Evolutionary conservation across 2,329 filamentous ascomycete genomes (phyloP), one percentile per base, ranked within the genome.

Genomic region (Sporothrix pallida): DNA sequence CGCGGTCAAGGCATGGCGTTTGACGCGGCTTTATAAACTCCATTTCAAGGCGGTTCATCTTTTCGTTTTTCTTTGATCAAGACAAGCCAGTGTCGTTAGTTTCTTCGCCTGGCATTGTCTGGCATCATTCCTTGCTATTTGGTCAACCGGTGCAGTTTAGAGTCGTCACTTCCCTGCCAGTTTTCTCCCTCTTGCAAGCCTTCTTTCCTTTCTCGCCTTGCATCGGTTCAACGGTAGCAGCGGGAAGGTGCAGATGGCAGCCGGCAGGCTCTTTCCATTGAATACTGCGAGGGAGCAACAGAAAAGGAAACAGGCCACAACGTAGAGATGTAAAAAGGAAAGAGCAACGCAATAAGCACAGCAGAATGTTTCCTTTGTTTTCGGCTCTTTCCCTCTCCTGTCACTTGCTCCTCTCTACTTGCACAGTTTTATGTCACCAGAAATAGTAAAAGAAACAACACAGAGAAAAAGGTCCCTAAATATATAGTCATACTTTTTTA

Each of bases 141-240:
- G 13, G 52, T 56, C 52, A 26, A 56, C 20, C 52, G 52, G 52
- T 26, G 52, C 52, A 12, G 52, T 23, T 54, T 20, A 9, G n/a
- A 17, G 26, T 60, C 56, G 56, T 6, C 56, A 20, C 60, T 63
- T 63, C 60, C 60, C n/a, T 54, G 52, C 1, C 52, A 31, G 17
- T 46, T 9, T 48, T 6, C 1, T 23, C 15, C n/a, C 13, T n/a
- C 23, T 37, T 9, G 44, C 26, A n/a, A 3, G 26, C 26, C 31
- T 37, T 52, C 26, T 15, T 52, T 52, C 65, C 10, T 48, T 31
- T 2, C 52, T 44, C 70, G 70, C 70, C 70, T 72, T 72, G 70
- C 70, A 42, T 72, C 70, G 70, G 70, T 50, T 72, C 42, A 65
- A 48, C 42, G 58, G 52, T 71, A 68, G 67, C 56, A 60, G 26